Evolutionary conservation across 495 filamentous ascomycete species (phyloP).

Genomic region (Podospora pseudopauciseta): DNA sequence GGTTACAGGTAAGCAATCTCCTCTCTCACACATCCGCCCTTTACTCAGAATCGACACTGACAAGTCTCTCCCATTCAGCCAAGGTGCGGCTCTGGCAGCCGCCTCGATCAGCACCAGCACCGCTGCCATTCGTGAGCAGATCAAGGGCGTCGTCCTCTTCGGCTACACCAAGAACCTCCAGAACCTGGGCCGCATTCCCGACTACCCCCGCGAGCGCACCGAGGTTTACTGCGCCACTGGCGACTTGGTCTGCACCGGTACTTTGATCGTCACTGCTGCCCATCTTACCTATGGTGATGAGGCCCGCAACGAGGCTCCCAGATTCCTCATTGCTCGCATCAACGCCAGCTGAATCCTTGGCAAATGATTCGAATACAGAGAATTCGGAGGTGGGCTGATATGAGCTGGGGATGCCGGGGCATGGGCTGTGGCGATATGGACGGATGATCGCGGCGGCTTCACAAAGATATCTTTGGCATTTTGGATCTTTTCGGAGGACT

Average conservation of each 20-base stretch:
- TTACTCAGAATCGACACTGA: neutral
- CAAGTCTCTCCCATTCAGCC: slow-evolving; percentile 45
- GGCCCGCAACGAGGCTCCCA: slow-evolving; percentile 15
- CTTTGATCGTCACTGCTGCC: slow-evolving; percentile 37
- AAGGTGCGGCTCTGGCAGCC: slow-evolving; percentile 55
- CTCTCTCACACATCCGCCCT: neutral
- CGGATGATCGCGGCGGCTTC: neutral
- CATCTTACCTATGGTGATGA: slow-evolving; percentile 19
- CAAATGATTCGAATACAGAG: neutral
- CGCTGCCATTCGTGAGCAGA: slow-evolving; percentile 41
- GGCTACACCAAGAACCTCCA: slow-evolving; percentile 57
- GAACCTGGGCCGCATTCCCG: slow-evolving; percentile 43
- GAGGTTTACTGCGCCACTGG: slow-evolving; percentile 51
- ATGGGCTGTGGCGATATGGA: neutral
- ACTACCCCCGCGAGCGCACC: slow-evolving; percentile 42
- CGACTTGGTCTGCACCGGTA: slow-evolving; percentile 52
- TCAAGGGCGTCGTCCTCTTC: slow-evolving; percentile 54
- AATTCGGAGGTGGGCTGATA: neutral
- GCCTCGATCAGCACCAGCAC: slow-evolving; percentile 43
- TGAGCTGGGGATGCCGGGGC: neutral
- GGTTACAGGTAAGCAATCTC: slow-evolving; percentile 40
- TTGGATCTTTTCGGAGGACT: neutral
- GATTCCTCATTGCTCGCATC: slow-evolving; percentile 21
- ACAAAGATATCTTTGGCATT: neutral
- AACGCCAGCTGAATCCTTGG: slow-evolving; percentile 11